Evolutionary conservation across 192 early-diverging fungal genomes (phyloP).

Genomic region (Entomortierella parvispora): DNA sequence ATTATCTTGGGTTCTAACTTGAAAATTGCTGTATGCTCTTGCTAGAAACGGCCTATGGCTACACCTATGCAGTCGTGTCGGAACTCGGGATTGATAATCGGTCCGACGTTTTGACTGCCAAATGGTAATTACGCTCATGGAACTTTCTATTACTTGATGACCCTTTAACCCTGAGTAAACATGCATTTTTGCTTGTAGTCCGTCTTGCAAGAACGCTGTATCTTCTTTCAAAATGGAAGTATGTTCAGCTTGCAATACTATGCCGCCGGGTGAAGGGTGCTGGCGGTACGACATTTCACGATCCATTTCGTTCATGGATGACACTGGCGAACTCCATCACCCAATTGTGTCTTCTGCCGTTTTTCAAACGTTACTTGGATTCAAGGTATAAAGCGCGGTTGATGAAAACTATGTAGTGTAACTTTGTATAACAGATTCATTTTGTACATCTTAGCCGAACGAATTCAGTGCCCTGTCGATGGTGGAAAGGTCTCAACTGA

Average conservation of each 20-base stretch:
- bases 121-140: constrained; percentile 10
- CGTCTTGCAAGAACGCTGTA: constrained; percentile 18
- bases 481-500: constrained; percentile 18
- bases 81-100: constrained; percentile 35
- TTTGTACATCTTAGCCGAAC: constrained; percentile 13
- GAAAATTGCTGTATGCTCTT: too few relatives aligned
- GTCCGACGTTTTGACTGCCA: constrained; percentile 27
- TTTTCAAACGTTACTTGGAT: constrained; percentile 10
- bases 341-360: constrained; percentile 20
- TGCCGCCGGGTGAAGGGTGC: constrained; percentile 10
- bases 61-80: constrained; percentile 16
- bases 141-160: too few relatives aligned
- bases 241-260: constrained; percentile 12
- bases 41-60: constrained; percentile 21
- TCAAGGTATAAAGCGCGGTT: constrained; percentile 22
- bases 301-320: constrained; percentile 36
- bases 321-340: constrained; percentile 38
- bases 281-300: constrained; percentile 27
- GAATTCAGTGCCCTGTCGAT: constrained; percentile 20
- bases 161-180: too few relatives aligned
- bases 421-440: neutral
- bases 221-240: constrained; percentile 34
- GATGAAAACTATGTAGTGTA: too few relatives aligned
- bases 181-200: constrained; percentile 1
- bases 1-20: too few relatives aligned